Evolutionary conservation across 2,329 filamentous ascomycete genomes (phyloP).

Genomic region (Xylaria multiplex): DNA sequence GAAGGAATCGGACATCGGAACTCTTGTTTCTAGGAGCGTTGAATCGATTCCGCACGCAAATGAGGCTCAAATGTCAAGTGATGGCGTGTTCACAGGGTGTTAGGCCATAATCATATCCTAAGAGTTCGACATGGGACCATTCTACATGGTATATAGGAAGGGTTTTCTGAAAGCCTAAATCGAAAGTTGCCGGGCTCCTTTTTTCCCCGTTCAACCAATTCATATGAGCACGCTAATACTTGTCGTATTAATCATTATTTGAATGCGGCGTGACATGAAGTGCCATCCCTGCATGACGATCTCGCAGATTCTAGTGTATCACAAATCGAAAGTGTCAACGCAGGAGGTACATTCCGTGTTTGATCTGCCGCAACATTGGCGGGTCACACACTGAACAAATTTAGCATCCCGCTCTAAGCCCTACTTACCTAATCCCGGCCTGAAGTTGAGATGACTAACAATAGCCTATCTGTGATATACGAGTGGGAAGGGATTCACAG

Average conservation of each 20-base stretch:
- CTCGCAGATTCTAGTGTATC: constrained; percentile 38
- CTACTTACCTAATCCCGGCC: not conserved
- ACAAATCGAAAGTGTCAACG: constrained; percentile 32
- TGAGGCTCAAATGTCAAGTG: not conserved
- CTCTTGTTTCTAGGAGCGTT: too few species aligned
- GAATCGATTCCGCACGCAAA: not conserved
- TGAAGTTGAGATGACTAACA: not conserved
- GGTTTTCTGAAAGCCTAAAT: too few species aligned
- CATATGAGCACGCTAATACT: too few species aligned
- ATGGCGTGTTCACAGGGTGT: too few species aligned
- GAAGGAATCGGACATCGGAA: not conserved
- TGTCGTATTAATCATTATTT: not conserved
- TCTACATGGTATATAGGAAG: not conserved
- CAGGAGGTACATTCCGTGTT: constrained; percentile 21
- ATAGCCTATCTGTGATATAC: not conserved
- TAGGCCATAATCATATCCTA: not conserved
- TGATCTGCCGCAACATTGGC: constrained; percentile 20
- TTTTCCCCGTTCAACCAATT: too few species aligned
- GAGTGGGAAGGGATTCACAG: not conserved
- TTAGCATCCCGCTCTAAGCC: not conserved
- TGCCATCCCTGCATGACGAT: constrained; percentile 35
- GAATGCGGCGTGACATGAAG: not conserved
- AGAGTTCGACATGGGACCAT: not conserved
- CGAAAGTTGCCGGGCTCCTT: too few species aligned
- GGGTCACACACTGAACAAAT: constrained; percentile 25